Conservation (phyloP, 768 basidiomycete genomes). For the Guyanaporus albipodus region DNA sequence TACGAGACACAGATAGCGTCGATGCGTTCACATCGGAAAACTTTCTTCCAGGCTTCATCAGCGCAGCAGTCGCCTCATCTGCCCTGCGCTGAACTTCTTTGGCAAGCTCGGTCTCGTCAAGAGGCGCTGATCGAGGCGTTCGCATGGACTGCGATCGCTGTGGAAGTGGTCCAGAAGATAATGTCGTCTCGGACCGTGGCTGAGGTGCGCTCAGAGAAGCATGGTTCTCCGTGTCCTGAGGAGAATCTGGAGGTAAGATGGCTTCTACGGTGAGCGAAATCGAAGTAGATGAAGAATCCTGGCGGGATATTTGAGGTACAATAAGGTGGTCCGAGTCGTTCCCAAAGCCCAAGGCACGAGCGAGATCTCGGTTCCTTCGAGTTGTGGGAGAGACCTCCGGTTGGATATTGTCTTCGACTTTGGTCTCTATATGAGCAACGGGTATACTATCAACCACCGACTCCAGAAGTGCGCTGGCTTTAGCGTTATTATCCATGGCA, state of each 20-base stretch:
- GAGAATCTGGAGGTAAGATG: constrained; percentile 24
- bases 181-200: not conserved
- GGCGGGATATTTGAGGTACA: constrained; percentile 16
- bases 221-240: constrained; percentile 14
- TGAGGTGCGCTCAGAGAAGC: constrained; percentile 3
- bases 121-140: constrained; percentile 36
- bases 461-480: constrained; percentile 64
- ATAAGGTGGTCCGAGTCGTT: constrained; percentile 29
- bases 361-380: constrained; percentile 69
- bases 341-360: constrained; percentile 67
- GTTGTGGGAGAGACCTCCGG: constrained; percentile 47
- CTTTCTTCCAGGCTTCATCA: constrained; percentile 49
- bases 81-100: constrained; percentile 65
- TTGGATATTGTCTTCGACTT: constrained; percentile 24
- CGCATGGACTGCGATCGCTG: constrained; percentile 35
- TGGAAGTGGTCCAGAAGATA: constrained; percentile 19
- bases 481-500: constrained; percentile 47
- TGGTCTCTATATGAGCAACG: constrained; percentile 31
- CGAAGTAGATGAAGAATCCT: constrained; percentile 29
- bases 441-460: constrained; percentile 56
- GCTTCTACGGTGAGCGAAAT: constrained; percentile 35
- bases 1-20: constrained; percentile 44
- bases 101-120: constrained; percentile 54
- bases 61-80: constrained; percentile 60
- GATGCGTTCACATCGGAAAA: constrained; percentile 39